Base-by-base conservation (phyloP, 1,284 basidiomycete species). In the Ceratobasidium papillatum region DNA sequence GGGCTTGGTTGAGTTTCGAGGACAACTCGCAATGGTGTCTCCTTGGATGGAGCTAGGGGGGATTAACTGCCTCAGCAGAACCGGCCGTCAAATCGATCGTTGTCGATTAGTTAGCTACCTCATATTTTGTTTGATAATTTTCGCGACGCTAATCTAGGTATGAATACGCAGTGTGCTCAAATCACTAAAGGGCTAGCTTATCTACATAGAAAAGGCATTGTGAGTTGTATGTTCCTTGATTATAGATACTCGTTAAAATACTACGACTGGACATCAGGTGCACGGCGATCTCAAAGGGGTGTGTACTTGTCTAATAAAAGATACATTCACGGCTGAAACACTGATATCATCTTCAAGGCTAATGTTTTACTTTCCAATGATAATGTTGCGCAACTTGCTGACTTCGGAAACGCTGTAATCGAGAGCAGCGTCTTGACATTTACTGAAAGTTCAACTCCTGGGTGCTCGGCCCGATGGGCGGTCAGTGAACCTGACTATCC, bases 211-310 rank as follows among this genome's bases (percentile, higher is more conserved):
- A 49, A 43, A 17, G 58, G 45, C 4, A 62, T 73, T 11, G 69
- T 73, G 30, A 52, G 56, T 52, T 22, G n/a, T n/a, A 52, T 36
- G n/a, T 36, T 12, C 1, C 9, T 14, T 58, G 12, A 43, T n/a
- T 19, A 4, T 0, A 43, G 36, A 9, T 4, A 54, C 52, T 4
- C 9, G 17, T 41, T 38, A 11, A 22, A 27, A 22, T 22, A 41
- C 27, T 11, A 41, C 8, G 3, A 22, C 43, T 17, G 11, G 25
- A 22, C 30, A 14, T 14, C 19, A 73, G 69, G 54, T 59, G 7
- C 69, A 73, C 38, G 69, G 69, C 9, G 69, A 73, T 59, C 43
- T 73, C 58, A 73, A 73, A 62, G 69, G 69, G 9, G 69, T 73
- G 52, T 14, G 38, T 17, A 25, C 38, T 17, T 47, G 12, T 41